These are phyloP conservation scores for Paecilomyces sp. DNA, from an alignment of 2,329 filamentous ascomycete species.

Conservation along the genomic window DNA sequence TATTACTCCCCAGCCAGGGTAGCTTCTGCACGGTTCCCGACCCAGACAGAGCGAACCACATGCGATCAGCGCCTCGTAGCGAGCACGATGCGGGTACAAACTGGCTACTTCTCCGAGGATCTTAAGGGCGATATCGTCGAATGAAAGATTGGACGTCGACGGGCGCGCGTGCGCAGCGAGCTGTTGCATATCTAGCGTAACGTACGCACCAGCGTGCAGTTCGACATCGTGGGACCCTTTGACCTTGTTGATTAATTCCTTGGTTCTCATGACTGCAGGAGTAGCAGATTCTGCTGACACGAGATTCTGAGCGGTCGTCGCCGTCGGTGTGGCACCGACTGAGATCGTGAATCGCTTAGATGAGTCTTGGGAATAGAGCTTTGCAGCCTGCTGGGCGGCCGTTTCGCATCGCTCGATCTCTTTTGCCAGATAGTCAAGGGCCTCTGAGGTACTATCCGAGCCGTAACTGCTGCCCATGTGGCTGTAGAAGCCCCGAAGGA, in stretches of 20 bases:
- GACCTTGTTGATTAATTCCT: slow-evolving; percentile 2
- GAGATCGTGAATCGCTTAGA: slow-evolving; percentile 47
- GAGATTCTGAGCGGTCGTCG: slow-evolving; percentile 58
- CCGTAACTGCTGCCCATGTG: slow-evolving; percentile 68
- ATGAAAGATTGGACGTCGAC: slow-evolving; percentile 19
- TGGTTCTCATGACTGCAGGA: slow-evolving; percentile 1
- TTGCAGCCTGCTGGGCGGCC: slow-evolving; percentile 13
- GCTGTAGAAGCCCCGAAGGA: slow-evolving; percentile 59
- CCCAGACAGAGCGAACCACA: slow-evolving; percentile 63
- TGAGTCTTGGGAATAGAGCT: slow-evolving; percentile 4
- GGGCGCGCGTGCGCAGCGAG: slow-evolving; percentile 59
- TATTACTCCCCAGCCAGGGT: slow-evolving; percentile 63
- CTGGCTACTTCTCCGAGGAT: slow-evolving; percentile 65
- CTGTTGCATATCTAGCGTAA: slow-evolving; percentile 69
- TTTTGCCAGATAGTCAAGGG: slow-evolving; percentile 50
- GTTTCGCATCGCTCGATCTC: slow-evolving; percentile 49
- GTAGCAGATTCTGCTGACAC: slow-evolving; percentile 20
- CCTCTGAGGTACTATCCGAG: slow-evolving; percentile 46
- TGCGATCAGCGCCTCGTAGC: slow-evolving; percentile 58
- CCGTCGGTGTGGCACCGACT: slow-evolving; percentile 69
- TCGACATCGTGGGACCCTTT: slow-evolving; percentile 44
- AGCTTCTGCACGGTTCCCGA: slow-evolving; percentile 63
- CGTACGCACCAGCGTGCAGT: slow-evolving; percentile 69
- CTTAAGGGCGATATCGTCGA: slow-evolving; percentile 54
- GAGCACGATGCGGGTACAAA: slow-evolving; percentile 49